These are phyloP conservation scores for Pneumocystis jirovecii DNA, from an alignment of 1,139 yeast species.

Conservation along the genomic window DNA sequence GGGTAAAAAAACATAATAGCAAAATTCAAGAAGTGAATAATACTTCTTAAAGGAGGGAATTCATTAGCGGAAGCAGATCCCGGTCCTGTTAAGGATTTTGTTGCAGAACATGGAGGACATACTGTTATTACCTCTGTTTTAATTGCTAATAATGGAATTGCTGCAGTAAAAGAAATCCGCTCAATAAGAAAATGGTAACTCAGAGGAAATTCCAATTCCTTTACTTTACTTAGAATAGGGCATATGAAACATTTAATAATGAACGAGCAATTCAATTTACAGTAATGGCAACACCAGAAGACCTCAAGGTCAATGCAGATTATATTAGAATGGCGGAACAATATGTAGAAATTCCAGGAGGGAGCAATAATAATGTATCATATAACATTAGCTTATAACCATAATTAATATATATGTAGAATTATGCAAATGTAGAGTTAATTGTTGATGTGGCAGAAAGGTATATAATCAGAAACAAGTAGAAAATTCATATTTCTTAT, in stretches of 20 bases:
- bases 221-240: slow-evolving; percentile 19
- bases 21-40: slow-evolving; percentile 26
- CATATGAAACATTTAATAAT: slow-evolving; percentile 92
- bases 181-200: slow-evolving; percentile 78
- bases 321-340: slow-evolving; percentile 98
- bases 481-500: background rate
- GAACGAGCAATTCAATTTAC: slow-evolving; percentile 87
- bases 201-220: background rate
- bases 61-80: slow-evolving; percentile 60
- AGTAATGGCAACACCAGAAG: slow-evolving; percentile 99
- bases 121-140: slow-evolving; percentile 75
- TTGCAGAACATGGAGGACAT: slow-evolving; percentile 77
- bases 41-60: slow-evolving; percentile 58
- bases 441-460: slow-evolving; percentile 96
- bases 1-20: background rate
- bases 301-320: slow-evolving; percentile 89
- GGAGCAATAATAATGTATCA: slow-evolving; percentile 68
- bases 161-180: slow-evolving; percentile 95
- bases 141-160: slow-evolving; percentile 97
- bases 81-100: slow-evolving; percentile 69
- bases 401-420: slow-evolving; percentile 19
- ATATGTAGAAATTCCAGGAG: slow-evolving; percentile 96
- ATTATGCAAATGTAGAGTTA: slow-evolving; percentile 92
- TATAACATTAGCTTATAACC: background rate
- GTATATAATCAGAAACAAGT: background rate